phyloP scores from a whole-genome alignment of 805 yeast species.

The Sugiyamaella mastotermitis region DNA sequence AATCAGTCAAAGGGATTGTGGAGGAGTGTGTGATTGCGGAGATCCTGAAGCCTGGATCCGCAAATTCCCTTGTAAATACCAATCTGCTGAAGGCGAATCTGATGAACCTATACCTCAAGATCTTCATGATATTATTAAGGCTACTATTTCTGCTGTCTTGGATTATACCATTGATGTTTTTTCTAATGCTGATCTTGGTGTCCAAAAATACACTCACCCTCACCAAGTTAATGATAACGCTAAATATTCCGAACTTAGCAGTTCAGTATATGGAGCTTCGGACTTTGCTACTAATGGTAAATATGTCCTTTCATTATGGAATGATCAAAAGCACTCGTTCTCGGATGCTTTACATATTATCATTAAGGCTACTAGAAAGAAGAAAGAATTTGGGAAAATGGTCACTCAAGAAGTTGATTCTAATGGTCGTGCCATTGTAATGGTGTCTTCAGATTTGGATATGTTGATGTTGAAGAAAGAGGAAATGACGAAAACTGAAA shows the following conservation, averaged over 20 bases:
- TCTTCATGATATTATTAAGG: constrained; percentile 32
- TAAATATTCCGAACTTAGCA: constrained; percentile 33
- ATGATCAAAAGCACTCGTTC: constrained; percentile 73
- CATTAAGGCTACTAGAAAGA: constrained; percentile 56
- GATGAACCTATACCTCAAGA: constrained; percentile 38
- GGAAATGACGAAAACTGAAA: constrained; percentile 55
- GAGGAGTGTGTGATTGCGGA: constrained; percentile 87
- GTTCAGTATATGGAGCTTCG: constrained; percentile 39
- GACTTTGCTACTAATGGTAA: constrained; percentile 40
- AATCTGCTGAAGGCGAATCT: constrained; percentile 26
- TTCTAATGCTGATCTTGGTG: constrained; percentile 20
- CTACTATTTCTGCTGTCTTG: constrained; percentile 22
- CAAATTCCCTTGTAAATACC: constrained; percentile 45
- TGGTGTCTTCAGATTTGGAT: constrained; percentile 47
- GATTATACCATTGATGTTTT: constrained; percentile 31
- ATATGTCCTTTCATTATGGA: constrained; percentile 59
- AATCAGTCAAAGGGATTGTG: constrained; percentile 53
- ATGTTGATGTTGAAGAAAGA: constrained; percentile 48
- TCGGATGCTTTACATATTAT: constrained; percentile 68
- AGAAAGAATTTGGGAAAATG: constrained; percentile 63
- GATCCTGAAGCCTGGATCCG: constrained; percentile 77
- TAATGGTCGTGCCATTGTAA: constrained; percentile 64
- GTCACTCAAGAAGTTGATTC: constrained; percentile 56
- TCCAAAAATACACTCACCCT: constrained; percentile 23
- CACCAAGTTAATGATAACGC: constrained; percentile 26